Percentiles rank a stretch among this genome's conserved stretches.
Evolutionary conservation across 176 grass and related monocot genomes (phyloP).

Genomic region (Thinopyrum elongatum): DNA sequence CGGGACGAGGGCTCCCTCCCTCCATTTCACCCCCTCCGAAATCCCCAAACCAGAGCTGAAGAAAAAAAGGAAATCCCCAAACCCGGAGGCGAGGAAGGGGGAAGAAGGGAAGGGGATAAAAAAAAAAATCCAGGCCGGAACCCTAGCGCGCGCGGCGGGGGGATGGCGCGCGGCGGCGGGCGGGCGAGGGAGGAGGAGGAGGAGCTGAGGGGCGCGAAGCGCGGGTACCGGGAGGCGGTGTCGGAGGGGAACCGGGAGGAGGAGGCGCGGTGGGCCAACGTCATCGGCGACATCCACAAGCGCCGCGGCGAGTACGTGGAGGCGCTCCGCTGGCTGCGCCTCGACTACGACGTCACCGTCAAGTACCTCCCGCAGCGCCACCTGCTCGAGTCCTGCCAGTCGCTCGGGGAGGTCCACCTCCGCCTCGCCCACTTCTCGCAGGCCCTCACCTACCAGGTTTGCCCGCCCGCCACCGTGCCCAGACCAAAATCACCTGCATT

Average conservation of each 20-base stretch:
- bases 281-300: constrained; percentile 91
- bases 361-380: constrained; percentile 86
- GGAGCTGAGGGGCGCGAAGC: constrained; percentile 66
- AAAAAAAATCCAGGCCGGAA: constrained; percentile 8
- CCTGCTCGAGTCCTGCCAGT: constrained; percentile 77
- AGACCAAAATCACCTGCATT: background rate
- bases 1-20: constrained; percentile 19
- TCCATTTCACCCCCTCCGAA: background rate
- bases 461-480: background rate
- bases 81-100: background rate
- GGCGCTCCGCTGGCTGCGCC: constrained; percentile 72
- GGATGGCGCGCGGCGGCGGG: constrained; percentile 30
- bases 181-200: constrained; percentile 52
- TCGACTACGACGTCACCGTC: constrained; percentile 67
- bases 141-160: constrained; percentile 8
- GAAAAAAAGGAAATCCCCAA: background rate
- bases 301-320: constrained; percentile 76
- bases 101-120: background rate
- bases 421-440: constrained; percentile 58
- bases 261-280: constrained; percentile 83
- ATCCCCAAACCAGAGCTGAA: background rate
- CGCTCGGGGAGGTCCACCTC: constrained; percentile 84
- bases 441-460: constrained; percentile 76
- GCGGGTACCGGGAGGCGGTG: constrained; percentile 52
- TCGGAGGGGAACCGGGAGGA: constrained; percentile 77